Conservation (phyloP, 1,284 basidiomycete genomes). For the Porogramme epimiltina region DNA sequence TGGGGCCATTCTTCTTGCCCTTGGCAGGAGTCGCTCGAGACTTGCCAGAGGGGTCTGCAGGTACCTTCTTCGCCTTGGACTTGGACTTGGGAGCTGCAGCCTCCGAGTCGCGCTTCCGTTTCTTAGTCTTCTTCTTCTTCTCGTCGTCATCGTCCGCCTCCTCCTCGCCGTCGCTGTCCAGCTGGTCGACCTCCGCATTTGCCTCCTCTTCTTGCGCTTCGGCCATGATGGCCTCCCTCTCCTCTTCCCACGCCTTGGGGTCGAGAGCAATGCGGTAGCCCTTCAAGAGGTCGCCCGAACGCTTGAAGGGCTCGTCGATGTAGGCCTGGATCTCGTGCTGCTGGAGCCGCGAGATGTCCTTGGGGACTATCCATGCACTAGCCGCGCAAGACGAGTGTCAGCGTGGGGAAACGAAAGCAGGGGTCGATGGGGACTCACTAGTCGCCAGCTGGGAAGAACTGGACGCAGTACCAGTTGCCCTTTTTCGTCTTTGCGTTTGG, state of each 20-base stretch:
- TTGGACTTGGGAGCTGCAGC: constrained; percentile 38
- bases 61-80: constrained; percentile 62
- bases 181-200: constrained; percentile 69
- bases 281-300: constrained; percentile 71
- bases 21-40: constrained; percentile 43
- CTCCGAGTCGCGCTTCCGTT: constrained; percentile 54
- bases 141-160: constrained; percentile 58
- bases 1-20: constrained; percentile 60
- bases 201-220: constrained; percentile 58
- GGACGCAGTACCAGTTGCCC: constrained; percentile 73
- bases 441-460: constrained; percentile 91
- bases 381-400: constrained; percentile 9
- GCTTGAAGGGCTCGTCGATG: constrained; percentile 76
- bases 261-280: constrained; percentile 87
- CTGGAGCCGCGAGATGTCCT: constrained; percentile 82
- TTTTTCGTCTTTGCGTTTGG: constrained; percentile 64
- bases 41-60: constrained; percentile 42
- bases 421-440: constrained; percentile 63
- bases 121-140: constrained; percentile 40
- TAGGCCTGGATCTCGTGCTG: constrained; percentile 84
- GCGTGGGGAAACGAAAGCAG: constrained; percentile 5
- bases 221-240: constrained; percentile 47
- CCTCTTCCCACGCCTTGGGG: constrained; percentile 76
- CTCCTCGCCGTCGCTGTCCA: constrained; percentile 60
- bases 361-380: constrained; percentile 85